Base-by-base conservation (phyloP, 768 basidiomycete genomes). In the Termitomyces heimii region DNA sequence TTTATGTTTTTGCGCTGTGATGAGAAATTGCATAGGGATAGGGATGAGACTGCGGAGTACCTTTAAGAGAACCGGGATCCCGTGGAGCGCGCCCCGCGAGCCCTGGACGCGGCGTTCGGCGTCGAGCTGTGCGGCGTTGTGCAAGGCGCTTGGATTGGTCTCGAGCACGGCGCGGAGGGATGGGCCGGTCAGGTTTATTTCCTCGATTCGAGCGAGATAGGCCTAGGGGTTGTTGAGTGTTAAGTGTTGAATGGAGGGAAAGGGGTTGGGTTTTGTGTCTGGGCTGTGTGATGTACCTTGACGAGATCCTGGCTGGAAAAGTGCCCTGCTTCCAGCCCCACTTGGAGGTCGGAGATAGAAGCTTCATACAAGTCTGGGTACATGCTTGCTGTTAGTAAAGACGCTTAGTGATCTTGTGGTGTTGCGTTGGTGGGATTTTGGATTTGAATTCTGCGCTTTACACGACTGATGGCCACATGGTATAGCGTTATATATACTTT, bases 291-390 rank as follows among this genome's bases (percentile, higher is more conserved):
- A 6, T 66, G 31, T 58, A 82, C 85, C 71, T 83, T 82, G 28
- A 86, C 81, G 6, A 86, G 75, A 63, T 86, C 83, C 3, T 80
- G 79, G 54, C 83, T 85, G 0, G 77, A 77, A 60, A 86, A 87
- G 26, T 68, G 65, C 3, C 78, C 77, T 2, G 68, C 72, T 51
- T 78, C 70, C 7, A 86, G 65, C 3, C 85, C 82, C 7, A 68
- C 67, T 63, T 83, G 82, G 2, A 86, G 70, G 55, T 86, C 81
- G 0, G 71, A 61, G 14, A 86, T 75, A 0, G 82, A 78, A 0
- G 82, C 82, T 63, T 86, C 83, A 60, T 85, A 84, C 12, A 86
- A 70, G 65, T 86, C 85, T 2, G 83, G 83, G 26, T 75, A 68
- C 37, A 51, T 51, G 54, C 18, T 34, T 18, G 37, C 5, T 18